Percentiles rank a stretch among this genome's conserved stretches.
These are phyloP conservation scores for Pleurotus citrinopileatus DNA, from an alignment of 768 basidiomycete species.

Conservation along the genomic window DNA sequence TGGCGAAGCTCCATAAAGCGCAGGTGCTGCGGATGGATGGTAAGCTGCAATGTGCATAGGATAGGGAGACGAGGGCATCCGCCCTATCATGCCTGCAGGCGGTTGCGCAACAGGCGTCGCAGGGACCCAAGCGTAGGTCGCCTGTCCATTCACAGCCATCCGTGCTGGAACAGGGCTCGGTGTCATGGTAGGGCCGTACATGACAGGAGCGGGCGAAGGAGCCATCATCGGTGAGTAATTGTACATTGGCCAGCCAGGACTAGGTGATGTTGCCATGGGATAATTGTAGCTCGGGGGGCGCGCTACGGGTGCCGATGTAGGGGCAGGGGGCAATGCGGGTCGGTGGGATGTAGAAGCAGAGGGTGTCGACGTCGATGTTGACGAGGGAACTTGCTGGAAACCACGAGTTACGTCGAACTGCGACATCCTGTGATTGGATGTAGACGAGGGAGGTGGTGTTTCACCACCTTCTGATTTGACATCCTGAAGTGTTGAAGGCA, in stretches of 20 bases:
- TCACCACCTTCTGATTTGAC: conserved; percentile 86
- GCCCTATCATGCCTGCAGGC: conserved; percentile 51
- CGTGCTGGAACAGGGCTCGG: conserved; percentile 63
- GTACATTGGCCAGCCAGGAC: conserved; percentile 47
- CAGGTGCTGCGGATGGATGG: conserved; percentile 47
- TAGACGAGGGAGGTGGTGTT: conserved; percentile 64
- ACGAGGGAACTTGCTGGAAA: conserved; percentile 80
- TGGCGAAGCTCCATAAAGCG: conserved; percentile 49
- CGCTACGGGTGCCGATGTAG: conserved; percentile 39
- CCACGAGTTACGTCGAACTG: conserved; percentile 80
- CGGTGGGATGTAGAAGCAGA: conserved; percentile 35
- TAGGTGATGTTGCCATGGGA: conserved; percentile 40
- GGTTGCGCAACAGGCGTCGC: conserved; percentile 61
- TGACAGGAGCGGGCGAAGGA: conserved; percentile 65
- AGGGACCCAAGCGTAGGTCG: conserved; percentile 59
- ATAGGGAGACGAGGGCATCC: conserved; percentile 55
- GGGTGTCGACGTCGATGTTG: conserved; percentile 38
- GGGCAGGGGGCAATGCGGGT: conserved; percentile 49
- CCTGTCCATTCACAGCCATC: conserved; percentile 60
- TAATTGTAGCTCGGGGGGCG: conserved; percentile 40
- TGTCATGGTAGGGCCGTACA: conserved; percentile 60
- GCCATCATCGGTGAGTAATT: conserved; percentile 66
- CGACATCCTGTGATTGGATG: conserved; percentile 69
- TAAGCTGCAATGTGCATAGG: conserved; percentile 65
- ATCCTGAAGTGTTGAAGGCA: conserved; percentile 81